Percentiles rank a stretch among this genome's conserved stretches.
Evolutionary conservation across 768 basidiomycete species (phyloP).

Genomic region (Pleurotus tuoliensis): DNA sequence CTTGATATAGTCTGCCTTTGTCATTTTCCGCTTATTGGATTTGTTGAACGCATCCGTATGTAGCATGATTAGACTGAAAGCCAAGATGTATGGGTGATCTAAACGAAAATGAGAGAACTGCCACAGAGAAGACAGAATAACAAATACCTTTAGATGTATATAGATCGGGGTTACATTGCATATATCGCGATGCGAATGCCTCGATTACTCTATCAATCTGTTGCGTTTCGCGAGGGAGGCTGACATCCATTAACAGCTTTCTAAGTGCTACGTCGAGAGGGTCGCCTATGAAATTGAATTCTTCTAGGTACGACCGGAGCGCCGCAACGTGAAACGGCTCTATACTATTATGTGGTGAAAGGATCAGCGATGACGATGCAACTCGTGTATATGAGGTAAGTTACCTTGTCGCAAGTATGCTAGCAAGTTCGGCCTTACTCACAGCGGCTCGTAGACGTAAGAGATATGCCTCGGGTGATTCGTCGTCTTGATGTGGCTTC

Average conservation of each 20-base stretch:
- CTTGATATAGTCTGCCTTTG: conserved; percentile 88
- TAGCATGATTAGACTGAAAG: conserved; percentile 97
- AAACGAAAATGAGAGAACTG: neutral
- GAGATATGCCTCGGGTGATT: conserved; percentile 71
- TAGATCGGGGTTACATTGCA: conserved; percentile 75
- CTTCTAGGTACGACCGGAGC: conserved; percentile 64
- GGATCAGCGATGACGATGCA: conserved; percentile 8
- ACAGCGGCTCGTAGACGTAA: conserved; percentile 58
- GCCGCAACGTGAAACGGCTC: conserved; percentile 69
- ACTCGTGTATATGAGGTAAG: neutral
- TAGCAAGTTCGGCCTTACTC: conserved; percentile 75
- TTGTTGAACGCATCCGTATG: conserved; percentile 99
- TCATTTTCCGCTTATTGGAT: conserved; percentile 97
- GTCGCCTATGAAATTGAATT: conserved; percentile 75
- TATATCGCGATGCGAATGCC: conserved; percentile 85
- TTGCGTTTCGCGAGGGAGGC: conserved; percentile 93
- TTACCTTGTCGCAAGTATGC: conserved; percentile 79
- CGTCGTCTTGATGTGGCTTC: conserved; percentile 49
- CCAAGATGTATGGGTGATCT: conserved; percentile 95
- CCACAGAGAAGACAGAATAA: neutral
- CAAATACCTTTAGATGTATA: conserved; percentile 72
- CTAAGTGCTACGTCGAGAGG: conserved; percentile 92
- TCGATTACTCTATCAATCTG: conserved; percentile 98
- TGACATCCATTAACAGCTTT: conserved; percentile 84
- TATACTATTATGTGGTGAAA: conserved; percentile 39